These are phyloP conservation scores for Rosellinia necatrix DNA, from an alignment of 2,329 filamentous ascomycete species.

Conservation along the genomic window DNA sequence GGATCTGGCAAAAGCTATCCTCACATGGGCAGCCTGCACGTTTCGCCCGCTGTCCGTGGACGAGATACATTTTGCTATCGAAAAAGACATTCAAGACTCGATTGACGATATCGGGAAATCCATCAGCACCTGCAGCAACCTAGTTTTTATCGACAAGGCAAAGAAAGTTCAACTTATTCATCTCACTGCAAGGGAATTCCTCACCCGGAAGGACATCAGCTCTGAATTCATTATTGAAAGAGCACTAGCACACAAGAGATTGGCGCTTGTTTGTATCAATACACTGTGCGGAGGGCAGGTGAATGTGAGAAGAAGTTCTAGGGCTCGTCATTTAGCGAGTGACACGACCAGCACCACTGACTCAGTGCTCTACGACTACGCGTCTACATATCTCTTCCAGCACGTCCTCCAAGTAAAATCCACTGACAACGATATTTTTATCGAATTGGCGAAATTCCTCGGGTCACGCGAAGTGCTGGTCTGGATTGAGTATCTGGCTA, in stretches of 20 bases:
- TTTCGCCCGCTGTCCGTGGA: slow-evolving; percentile 33
- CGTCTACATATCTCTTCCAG: slow-evolving; percentile 33
- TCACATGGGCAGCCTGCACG: slow-evolving; percentile 36
- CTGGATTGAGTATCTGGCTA: slow-evolving; percentile 34
- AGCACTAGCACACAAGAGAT: slow-evolving; percentile 28
- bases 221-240: slow-evolving; percentile 36
- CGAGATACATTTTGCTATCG: slow-evolving; percentile 35
- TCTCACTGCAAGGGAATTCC: slow-evolving; percentile 38
- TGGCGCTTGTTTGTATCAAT: slow-evolving; percentile 36
- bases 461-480: slow-evolving; percentile 18
- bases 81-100: slow-evolving; percentile 37
- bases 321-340: neutral
- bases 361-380: slow-evolving; percentile 28
- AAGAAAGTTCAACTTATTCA: slow-evolving; percentile 37
- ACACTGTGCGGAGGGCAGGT: slow-evolving; percentile 19
- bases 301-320: neutral
- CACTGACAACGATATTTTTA: slow-evolving; percentile 25
- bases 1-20: slow-evolving; percentile 32
- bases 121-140: slow-evolving; percentile 37
- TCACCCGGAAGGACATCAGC: slow-evolving; percentile 18
- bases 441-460: slow-evolving; percentile 29
- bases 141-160: slow-evolving; percentile 36
- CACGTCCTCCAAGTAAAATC: slow-evolving; percentile 26
- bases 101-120: slow-evolving; percentile 32
- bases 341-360: neutral